A percentile compares a stretch with the other conserved stretches of the same genome.
These are phyloP conservation scores for Phoma sp. DNA, from an alignment of 2,329 filamentous ascomycete species.

Conservation along the genomic window DNA sequence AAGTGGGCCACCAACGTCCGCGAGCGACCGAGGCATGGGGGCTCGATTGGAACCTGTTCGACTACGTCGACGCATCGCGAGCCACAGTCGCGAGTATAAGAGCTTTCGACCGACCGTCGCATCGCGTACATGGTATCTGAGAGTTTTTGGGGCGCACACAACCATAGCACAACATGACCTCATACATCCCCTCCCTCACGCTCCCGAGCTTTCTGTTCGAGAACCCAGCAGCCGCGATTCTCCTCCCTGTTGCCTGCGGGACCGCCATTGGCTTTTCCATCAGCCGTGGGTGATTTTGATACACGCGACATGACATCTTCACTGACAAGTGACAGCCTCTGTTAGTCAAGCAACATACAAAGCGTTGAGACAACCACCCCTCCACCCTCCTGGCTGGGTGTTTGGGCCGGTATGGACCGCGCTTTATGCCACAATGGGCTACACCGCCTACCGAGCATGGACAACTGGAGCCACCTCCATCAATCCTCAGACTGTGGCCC, in stretches of 20 bases:
- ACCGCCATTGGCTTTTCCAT: constrained; percentile 75
- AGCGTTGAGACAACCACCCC: constrained; percentile 70
- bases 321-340: constrained; percentile 6
- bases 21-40: constrained; percentile 10
- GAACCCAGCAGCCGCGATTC: constrained; percentile 74
- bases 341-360: constrained; percentile 66
- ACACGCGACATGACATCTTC: no score
- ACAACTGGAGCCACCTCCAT: constrained; percentile 66
- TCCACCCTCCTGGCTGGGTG: constrained; percentile 63
- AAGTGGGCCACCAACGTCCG: constrained; percentile 29
- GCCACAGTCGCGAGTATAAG: constrained; percentile 9
- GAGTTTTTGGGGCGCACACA: neutral
- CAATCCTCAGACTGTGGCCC: constrained; percentile 56
- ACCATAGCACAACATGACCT: constrained; percentile 69
- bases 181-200: constrained; percentile 79
- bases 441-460: constrained; percentile 82
- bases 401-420: constrained; percentile 67
- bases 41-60: constrained; percentile 10
- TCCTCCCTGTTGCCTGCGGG: constrained; percentile 77
- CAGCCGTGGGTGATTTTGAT: constrained; percentile 60
- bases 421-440: constrained; percentile 79
- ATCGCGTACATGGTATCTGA: neutral
- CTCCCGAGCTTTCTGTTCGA: constrained; percentile 76
- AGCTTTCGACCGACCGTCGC: neutral
- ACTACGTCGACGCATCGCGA: constrained; percentile 17